These are phyloP conservation scores for Xylaria palmicola DNA, from an alignment of 495 filamentous ascomycete genomes.

Conservation along the genomic window DNA sequence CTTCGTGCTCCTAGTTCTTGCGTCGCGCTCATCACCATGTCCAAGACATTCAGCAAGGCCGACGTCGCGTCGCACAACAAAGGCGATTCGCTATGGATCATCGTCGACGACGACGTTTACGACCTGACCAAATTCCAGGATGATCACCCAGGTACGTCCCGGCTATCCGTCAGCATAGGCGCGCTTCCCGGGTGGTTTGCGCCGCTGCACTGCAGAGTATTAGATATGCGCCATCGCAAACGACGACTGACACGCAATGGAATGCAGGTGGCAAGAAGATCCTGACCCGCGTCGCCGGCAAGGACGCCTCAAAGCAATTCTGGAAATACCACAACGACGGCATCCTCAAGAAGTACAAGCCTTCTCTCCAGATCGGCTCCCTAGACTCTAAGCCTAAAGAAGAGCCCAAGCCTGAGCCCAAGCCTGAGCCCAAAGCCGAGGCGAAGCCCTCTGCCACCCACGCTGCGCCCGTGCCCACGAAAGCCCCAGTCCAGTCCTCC, in stretches of 20 bases:
- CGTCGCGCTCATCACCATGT: constrained; percentile 59
- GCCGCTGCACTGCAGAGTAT: too few species aligned
- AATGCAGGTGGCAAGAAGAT: constrained; percentile 91
- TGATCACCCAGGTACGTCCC: constrained; percentile 74
- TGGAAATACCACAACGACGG: constrained; percentile 98
- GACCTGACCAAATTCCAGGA: constrained; percentile 93
- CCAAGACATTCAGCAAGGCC: constrained; percentile 76
- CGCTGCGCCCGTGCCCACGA: constrained; percentile 50
- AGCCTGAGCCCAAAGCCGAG: constrained; percentile 41
- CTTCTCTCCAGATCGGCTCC: constrained; percentile 83
- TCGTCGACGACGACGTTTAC: constrained; percentile 95
- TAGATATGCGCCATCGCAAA: background rate
- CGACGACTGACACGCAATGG: constrained; percentile 14
- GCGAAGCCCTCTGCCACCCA: constrained; percentile 54
- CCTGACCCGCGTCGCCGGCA: constrained; percentile 87
- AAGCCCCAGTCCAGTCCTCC: constrained; percentile 43
- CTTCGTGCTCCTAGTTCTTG: constrained; percentile 37
- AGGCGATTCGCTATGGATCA: constrained; percentile 78
- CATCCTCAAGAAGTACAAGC: constrained; percentile 94
- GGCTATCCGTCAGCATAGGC: background rate
- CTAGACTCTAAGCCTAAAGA: constrained; percentile 78
- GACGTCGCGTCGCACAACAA: constrained; percentile 93
- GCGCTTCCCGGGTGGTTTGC: background rate
- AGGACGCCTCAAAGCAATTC: constrained; percentile 97
- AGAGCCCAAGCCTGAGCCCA: constrained; percentile 25